Conservation (phyloP, 305 asterid species). For the Caryopteris hybrid region DNA sequence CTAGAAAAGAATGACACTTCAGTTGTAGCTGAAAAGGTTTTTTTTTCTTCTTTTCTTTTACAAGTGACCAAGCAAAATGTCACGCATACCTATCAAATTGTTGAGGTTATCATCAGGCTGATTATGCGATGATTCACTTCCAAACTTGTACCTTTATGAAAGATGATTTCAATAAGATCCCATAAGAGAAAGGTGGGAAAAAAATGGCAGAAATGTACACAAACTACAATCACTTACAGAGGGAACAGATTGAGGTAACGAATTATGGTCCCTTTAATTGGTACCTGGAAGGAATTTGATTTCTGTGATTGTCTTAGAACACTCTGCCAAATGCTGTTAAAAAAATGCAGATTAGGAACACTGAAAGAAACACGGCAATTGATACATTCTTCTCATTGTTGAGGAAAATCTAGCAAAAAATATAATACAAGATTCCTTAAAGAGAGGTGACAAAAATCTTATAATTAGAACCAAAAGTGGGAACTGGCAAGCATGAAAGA, state of each 20-base stretch:
- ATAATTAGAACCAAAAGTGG: background rate
- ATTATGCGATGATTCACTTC: slow-evolving; percentile 10
- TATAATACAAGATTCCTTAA: background rate
- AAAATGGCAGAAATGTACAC: background rate
- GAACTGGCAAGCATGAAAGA: background rate
- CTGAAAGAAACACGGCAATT: background rate
- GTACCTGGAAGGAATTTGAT: slow-evolving; percentile 33
- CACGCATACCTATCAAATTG: slow-evolving; percentile 28
- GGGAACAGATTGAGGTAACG: slow-evolving; percentile 48
- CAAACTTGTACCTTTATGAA: slow-evolving; percentile 41
- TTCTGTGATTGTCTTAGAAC: slow-evolving; percentile 34
- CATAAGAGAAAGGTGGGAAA: background rate
- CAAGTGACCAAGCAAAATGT: background rate
- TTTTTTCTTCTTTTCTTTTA: no score
- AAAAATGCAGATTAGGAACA: slow-evolving; percentile 17
- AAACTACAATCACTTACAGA: slow-evolving; percentile 41
- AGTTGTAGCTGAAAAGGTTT: no score
- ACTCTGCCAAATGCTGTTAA: slow-evolving; percentile 54
- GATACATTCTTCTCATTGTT: background rate
- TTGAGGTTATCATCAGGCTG: slow-evolving; percentile 19
- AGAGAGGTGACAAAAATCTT: background rate
- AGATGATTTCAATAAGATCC: background rate
- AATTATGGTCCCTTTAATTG: slow-evolving; percentile 37
- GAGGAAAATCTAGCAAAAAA: background rate
- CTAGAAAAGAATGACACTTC: no score